Percentiles rank a stretch among this genome's conserved stretches.
phyloP scores from a whole-genome alignment of 2,329 filamentous ascomycete species.

The Calonectria hongkongensis region DNA sequence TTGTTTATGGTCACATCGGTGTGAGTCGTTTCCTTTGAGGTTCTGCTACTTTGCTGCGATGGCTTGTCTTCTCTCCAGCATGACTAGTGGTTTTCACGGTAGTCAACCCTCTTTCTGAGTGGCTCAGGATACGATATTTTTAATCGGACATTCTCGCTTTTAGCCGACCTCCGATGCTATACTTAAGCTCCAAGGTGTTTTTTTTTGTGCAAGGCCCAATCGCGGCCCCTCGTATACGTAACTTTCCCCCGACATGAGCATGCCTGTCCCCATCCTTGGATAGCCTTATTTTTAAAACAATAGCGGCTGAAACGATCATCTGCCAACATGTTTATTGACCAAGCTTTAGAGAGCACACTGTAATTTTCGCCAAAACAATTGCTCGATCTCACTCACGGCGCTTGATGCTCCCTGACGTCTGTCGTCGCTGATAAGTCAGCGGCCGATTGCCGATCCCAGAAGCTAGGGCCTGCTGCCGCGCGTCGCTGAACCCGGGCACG shows the following conservation, averaged over 20 bases:
- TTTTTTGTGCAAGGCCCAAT: background rate
- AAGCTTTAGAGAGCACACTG: background rate
- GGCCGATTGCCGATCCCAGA: background rate
- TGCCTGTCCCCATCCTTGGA: no score
- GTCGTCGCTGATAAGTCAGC: background rate
- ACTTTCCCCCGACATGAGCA: background rate
- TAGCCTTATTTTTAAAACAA: background rate
- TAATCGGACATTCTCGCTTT: background rate
- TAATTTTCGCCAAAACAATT: background rate
- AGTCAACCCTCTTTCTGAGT: no score
- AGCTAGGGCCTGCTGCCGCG: constrained; percentile 13
- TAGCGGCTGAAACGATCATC: background rate
- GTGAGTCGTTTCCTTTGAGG: no score
- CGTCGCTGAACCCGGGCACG: background rate
- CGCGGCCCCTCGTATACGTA: background rate
- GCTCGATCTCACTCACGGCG: background rate
- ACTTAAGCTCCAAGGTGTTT: background rate
- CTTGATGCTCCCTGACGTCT: background rate
- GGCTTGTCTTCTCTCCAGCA: no score
- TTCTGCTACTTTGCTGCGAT: no score
- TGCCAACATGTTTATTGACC: background rate
- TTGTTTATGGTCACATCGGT: no score
- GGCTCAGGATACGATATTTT: background rate
- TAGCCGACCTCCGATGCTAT: background rate
- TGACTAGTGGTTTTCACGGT: no score